Base-by-base conservation (phyloP, 2,329 filamentous ascomycete species). In the Chrysoporthe deuterocubensis region DNA sequence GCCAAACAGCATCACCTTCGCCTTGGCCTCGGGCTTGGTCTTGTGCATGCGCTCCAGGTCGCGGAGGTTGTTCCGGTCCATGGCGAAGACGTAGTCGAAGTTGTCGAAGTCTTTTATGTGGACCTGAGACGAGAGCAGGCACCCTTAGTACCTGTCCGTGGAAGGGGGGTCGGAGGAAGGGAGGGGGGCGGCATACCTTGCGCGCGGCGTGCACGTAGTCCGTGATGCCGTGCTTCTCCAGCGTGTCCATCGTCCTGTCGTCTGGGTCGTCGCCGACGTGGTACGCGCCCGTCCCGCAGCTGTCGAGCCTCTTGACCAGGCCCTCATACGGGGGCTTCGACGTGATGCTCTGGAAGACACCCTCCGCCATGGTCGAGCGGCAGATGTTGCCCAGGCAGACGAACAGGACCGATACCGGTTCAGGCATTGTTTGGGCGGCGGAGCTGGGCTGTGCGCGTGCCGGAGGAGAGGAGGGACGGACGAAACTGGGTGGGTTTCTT, bases 311-410 rank as follows among this genome's bases (percentile, higher is more conserved):
- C 18, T 81, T 82, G 75, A 97, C 88, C 69, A 83, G 81, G 59
- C 80, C 82, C 73, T 85, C 82, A 74, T 88, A 89, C 34, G 87
- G 83, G 59, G 86, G 80, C 73, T 90, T 86, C 72, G 86, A 84
- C 52, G 86, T 85, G 52, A 96, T 81, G 69, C 90, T 87, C 68
- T 89, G 88, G 81, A 99, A 98, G 72, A 97, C 92, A 62, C 92
- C 96, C 83, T 98, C 95, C 58, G 94, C 93, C 96, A 99, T 98
- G 43, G 96, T 92, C 8, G 94, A 97, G 69, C 87, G 85, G 78
- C 94, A 99, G 76, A 98, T 98, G 80, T 99, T 99, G 78, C 96
- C 96, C 44, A 98, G 86, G 81, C 96, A 99, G 73, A 98, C 95
- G 77, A 98, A 98, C 64, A 98, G 87, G 48, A 98, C 91, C 2